Conservation (phyloP, 306 rosid species). For the Quercus rubra region DNA sequence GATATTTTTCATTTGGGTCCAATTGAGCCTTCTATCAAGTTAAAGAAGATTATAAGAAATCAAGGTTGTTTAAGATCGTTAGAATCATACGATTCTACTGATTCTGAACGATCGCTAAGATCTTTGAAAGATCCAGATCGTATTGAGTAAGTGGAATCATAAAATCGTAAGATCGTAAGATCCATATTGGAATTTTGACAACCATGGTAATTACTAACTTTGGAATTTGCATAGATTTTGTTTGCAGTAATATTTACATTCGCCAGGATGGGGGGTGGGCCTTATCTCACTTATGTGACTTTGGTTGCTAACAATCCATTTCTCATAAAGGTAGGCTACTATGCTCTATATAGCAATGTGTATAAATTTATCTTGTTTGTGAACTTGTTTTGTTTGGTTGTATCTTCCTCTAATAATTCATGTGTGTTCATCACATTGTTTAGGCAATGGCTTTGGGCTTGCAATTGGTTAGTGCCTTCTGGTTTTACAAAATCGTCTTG, state of each 20-base stretch:
- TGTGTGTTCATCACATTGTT: not conserved
- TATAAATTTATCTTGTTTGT: not conserved
- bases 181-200: too few relatives aligned
- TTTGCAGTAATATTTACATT: slow-evolving; percentile 73
- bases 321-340: slow-evolving; percentile 62
- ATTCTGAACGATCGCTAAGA: too few relatives aligned
- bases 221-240: slow-evolving; percentile 37
- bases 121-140: too few relatives aligned
- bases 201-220: not conserved
- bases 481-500: slow-evolving; percentile 84
- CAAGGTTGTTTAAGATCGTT: too few relatives aligned
- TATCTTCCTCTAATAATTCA: not conserved
- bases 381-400: not conserved
- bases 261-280: slow-evolving; percentile 79
- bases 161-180: too few relatives aligned
- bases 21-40: too few relatives aligned
- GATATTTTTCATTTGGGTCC: too few relatives aligned
- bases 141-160: too few relatives aligned
- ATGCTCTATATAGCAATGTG: not conserved
- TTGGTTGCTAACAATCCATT: slow-evolving; percentile 57
- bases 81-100: too few relatives aligned
- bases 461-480: slow-evolving; percentile 85
- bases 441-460: slow-evolving; percentile 76
- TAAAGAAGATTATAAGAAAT: too few relatives aligned
- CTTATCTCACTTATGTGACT: slow-evolving; percentile 57